Conservation (phyloP, 371 early-diverging fungal species). For the Mortierella sp. region DNA sequence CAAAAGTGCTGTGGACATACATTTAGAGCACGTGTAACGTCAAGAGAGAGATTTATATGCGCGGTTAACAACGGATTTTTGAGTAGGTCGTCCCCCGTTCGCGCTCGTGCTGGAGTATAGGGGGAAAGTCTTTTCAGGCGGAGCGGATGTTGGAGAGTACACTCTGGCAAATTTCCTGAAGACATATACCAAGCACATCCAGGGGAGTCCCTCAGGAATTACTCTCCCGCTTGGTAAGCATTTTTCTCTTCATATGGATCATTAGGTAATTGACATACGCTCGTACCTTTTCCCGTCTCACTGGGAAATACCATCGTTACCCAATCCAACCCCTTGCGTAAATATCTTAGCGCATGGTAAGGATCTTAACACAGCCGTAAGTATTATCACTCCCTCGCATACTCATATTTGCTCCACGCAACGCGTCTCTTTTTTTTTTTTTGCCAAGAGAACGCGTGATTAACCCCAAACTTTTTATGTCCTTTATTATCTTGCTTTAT, state of each 20-base stretch:
- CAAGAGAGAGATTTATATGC: not conserved
- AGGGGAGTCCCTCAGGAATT: slow-evolving; percentile 67
- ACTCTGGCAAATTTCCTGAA: slow-evolving; percentile 71
- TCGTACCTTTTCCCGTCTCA: not conserved
- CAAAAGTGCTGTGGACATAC: not conserved
- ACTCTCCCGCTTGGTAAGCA: slow-evolving; percentile 59
- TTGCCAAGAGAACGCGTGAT: slow-evolving; percentile 18
- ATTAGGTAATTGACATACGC: not conserved
- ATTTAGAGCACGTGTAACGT: slow-evolving; percentile 1
- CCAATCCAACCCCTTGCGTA: not conserved
- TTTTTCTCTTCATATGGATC: not conserved
- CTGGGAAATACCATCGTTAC: not conserved
- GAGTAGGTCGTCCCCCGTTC: slow-evolving; percentile 61
- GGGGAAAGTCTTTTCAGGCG: slow-evolving; percentile 73
- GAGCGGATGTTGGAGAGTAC: slow-evolving; percentile 67
- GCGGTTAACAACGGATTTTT: no score
- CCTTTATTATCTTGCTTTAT: no score
- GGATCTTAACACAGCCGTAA: slow-evolving; percentile 71
- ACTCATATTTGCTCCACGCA: not conserved
- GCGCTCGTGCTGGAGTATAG: slow-evolving; percentile 67
- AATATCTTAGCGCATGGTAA: slow-evolving; percentile 60
- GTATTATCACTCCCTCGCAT: slow-evolving; percentile 16
- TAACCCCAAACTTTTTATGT: slow-evolving; percentile 1
- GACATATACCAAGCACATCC: slow-evolving; percentile 51
- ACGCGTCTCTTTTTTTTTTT: not conserved